Evolutionary conservation across 805 yeast species (phyloP).

Genomic region (Hanseniaspora nectarophila): DNA sequence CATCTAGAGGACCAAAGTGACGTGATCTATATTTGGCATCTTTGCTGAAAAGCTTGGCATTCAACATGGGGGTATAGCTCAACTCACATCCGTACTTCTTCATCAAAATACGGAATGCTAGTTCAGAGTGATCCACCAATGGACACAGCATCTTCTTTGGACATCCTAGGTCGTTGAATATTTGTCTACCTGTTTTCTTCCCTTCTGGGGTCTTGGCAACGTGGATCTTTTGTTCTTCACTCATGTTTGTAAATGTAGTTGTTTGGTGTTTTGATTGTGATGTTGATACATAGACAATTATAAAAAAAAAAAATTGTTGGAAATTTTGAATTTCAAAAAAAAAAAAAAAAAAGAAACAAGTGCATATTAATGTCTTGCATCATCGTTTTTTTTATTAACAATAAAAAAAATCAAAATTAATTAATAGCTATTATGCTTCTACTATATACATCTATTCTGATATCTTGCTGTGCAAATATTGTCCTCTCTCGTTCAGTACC

Average conservation of each 20-base stretch:
- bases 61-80: slow-evolving; percentile 95
- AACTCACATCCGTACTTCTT: slow-evolving; percentile 84
- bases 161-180: slow-evolving; percentile 54
- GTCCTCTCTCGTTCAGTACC: slow-evolving; percentile 13
- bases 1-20: slow-evolving; percentile 69
- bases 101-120: slow-evolving; percentile 86
- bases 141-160: slow-evolving; percentile 91
- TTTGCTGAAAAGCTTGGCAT: slow-evolving; percentile 79
- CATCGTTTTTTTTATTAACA: not conserved
- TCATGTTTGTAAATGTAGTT: not conserved
- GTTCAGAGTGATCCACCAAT: slow-evolving; percentile 94
- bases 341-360: not conserved
- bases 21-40: slow-evolving; percentile 64
- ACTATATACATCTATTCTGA: not conserved
- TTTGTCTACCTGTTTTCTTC: slow-evolving; percentile 43
- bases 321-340: not conserved
- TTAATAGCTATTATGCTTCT: too few relatives aligned
- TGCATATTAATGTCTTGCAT: not conserved
- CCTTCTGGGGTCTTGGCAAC: not conserved
- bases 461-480: not conserved
- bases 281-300: not conserved
- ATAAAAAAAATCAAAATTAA: not conserved
- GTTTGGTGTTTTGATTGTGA: not conserved
- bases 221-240: not conserved
- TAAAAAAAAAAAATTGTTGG: too few relatives aligned